phyloP scores from a whole-genome alignment of 192 early-diverging fungal genomes.

The Backusella psychrophila region DNA sequence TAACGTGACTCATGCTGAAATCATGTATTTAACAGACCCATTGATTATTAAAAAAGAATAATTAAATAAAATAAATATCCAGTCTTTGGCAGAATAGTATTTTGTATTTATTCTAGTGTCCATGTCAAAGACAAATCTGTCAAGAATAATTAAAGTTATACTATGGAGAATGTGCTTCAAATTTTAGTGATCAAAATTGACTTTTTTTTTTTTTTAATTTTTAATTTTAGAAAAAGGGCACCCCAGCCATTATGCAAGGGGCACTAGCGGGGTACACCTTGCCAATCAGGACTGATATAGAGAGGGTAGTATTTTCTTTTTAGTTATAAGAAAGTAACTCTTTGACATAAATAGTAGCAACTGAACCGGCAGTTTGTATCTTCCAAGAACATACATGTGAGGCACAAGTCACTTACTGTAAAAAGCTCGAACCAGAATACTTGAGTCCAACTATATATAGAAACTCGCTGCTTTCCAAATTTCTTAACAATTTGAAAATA shows the following conservation, averaged over 20 bases:
- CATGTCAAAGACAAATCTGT: not conserved
- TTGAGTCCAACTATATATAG: not conserved
- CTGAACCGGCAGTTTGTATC: not conserved
- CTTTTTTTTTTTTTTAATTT: not conserved
- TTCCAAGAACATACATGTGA: slow-evolving; percentile 4
- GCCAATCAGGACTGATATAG: not conserved
- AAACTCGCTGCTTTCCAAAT: not conserved
- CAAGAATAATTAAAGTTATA: not conserved
- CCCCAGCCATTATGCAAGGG: not conserved
- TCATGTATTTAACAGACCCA: not conserved
- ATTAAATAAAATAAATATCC: not conserved
- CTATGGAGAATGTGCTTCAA: not conserved
- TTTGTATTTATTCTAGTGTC: not conserved
- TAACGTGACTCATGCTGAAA: not conserved
- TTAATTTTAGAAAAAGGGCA: not conserved
- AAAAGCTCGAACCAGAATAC: slow-evolving; percentile 5
- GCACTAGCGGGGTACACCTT: not conserved
- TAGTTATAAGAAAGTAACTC: not conserved
- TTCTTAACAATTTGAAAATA: not conserved
- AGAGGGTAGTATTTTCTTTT: not conserved
- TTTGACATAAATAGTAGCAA: not conserved
- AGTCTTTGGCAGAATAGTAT: not conserved
- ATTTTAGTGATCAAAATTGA: not conserved
- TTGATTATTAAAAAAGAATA: not conserved
- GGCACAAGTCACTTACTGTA: not conserved